Evolutionary conservation across 495 filamentous ascomycete genomes (phyloP).

Genomic region (Echria macrotheca): DNA sequence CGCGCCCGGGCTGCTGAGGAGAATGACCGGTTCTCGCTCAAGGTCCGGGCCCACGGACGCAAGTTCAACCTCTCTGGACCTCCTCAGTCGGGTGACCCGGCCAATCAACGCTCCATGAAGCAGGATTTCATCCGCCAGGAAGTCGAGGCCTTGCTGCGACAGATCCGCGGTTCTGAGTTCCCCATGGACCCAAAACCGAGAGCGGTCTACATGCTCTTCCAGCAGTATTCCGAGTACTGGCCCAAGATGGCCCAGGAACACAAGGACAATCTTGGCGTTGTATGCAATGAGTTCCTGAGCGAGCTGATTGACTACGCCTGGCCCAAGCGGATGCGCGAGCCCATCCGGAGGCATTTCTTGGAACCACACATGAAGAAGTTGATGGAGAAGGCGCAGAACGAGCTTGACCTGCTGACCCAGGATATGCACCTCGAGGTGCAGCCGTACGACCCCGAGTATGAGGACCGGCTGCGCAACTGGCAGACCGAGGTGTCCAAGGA

Average conservation of each 20-base stretch:
- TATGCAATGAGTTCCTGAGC: conserved; percentile 39
- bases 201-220: conserved; percentile 41
- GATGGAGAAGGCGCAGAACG: conserved; percentile 32
- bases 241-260: conserved; percentile 37
- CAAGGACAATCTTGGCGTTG: conserved; percentile 37
- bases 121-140: conserved; percentile 31
- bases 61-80: conserved; percentile 28
- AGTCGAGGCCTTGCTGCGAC: conserved; percentile 30
- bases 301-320: conserved; percentile 38
- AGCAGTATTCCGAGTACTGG: conserved; percentile 36
- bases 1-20: conserved; percentile 37
- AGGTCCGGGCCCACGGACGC: conserved; percentile 32
- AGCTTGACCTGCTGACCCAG: conserved; percentile 31
- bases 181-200: conserved; percentile 37
- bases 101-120: conserved; percentile 17
- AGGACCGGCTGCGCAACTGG: conserved; percentile 32
- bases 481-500: conserved; percentile 19
- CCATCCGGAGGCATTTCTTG: conserved; percentile 32
- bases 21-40: conserved; percentile 32
- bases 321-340: conserved; percentile 37
- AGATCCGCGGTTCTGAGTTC: conserved; percentile 39
- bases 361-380: conserved; percentile 32
- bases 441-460: conserved; percentile 38
- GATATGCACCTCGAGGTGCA: conserved; percentile 38
- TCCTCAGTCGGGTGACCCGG: conserved; percentile 3